A percentile compares a stretch with the other conserved stretches of the same genome.
Evolutionary conservation across 495 filamentous ascomycete genomes (phyloP).

Genomic region (Talaromyces thailandensis): DNA sequence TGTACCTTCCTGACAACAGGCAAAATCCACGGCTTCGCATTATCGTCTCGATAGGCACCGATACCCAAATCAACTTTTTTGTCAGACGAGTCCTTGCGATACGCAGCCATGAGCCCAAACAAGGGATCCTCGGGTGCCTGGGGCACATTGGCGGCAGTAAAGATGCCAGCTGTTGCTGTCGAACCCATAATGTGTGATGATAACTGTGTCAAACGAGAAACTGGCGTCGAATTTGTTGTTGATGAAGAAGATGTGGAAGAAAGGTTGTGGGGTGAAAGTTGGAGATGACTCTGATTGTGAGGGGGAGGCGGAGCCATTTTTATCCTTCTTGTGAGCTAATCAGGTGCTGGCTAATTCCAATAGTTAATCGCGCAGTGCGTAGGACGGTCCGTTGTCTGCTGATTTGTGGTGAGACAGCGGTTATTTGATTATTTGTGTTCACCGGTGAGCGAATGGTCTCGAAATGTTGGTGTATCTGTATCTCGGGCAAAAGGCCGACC

Average conservation of each 20-base stretch:
- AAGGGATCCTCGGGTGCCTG: constrained; percentile 92
- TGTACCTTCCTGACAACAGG: constrained; percentile 92
- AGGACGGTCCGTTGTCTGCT: background rate
- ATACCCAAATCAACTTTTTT: constrained; percentile 95
- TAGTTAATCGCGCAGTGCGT: background rate
- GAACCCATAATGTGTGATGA: constrained; percentile 39
- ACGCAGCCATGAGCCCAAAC: constrained; percentile 88
- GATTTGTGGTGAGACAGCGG: background rate
- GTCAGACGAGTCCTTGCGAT: constrained; percentile 69
- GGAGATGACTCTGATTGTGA: constrained; percentile 11
- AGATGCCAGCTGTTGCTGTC: constrained; percentile 46
- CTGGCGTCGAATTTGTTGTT: constrained; percentile 14
- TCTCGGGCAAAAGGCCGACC: background rate
- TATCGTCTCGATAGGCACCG: constrained; percentile 90
- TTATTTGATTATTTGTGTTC: background rate
- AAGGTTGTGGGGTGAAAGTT: constrained; percentile 5
- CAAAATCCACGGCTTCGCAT: constrained; percentile 96
- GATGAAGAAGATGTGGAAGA: constrained; percentile 13
- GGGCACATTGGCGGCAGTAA: constrained; percentile 70
- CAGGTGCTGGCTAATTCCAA: background rate
- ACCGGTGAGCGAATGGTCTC: too few relatives aligned
- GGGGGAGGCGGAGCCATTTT: background rate
- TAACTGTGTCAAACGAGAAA: constrained; percentile 31
- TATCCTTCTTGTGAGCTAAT: background rate
- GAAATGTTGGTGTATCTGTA: background rate